Evolutionary conservation across 345 rosid species (phyloP).

Genomic region (Clausena lansium): DNA sequence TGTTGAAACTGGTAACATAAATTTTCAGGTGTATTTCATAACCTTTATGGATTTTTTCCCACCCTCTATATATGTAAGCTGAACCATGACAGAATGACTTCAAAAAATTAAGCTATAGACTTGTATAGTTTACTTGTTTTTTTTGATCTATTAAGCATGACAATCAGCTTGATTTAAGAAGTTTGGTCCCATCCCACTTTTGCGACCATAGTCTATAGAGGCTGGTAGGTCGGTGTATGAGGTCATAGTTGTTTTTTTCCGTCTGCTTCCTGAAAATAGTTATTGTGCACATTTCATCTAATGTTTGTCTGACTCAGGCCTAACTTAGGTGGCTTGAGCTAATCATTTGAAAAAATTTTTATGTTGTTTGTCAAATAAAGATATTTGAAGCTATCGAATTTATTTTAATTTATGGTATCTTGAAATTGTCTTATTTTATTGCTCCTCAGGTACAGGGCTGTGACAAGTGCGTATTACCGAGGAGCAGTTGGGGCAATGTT

Average conservation of each 20-base stretch:
- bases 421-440: background rate
- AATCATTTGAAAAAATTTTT: background rate
- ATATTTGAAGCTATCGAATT: background rate
- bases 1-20: background rate
- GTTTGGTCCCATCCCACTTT: background rate
- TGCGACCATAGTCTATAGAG: background rate
- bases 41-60: background rate
- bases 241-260: background rate
- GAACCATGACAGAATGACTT: background rate
- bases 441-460: conserved; percentile 68
- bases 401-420: background rate
- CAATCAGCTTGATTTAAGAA: background rate
- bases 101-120: background rate
- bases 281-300: background rate
- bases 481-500: conserved; percentile 88
- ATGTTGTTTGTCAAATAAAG: conserved; percentile 3
- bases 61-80: background rate
- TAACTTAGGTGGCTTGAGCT: background rate
- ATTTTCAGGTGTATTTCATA: background rate
- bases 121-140: background rate
- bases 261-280: background rate
- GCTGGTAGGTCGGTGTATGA: background rate
- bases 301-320: background rate
- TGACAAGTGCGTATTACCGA: conserved; percentile 80
- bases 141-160: background rate